Conservation (phyloP, 306 rosid genomes). For the Castanea mollissima region DNA sequence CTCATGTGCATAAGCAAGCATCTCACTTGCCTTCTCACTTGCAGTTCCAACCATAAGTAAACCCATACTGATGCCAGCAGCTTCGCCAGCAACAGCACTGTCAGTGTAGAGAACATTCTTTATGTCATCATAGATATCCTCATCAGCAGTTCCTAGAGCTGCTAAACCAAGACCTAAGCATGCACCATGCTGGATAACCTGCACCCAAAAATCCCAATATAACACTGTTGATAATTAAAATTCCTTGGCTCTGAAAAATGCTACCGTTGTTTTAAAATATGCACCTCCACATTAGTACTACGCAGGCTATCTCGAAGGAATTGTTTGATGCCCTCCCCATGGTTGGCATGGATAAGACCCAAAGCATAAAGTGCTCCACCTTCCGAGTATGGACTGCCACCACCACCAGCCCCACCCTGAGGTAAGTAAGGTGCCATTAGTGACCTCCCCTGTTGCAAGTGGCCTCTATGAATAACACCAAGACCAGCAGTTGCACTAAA, state of each 20-base stretch:
- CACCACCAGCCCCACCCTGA: conserved; percentile 91
- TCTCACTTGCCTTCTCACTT: conserved; percentile 94
- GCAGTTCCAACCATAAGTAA: conserved; percentile 99
- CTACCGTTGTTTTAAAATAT: conserved; percentile 10
- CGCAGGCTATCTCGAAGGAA: conserved; percentile 92
- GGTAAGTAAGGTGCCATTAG: conserved; percentile 98
- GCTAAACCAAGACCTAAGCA: conserved; percentile 98
- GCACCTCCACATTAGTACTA: conserved; percentile 90
- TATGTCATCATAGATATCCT: conserved; percentile 82
- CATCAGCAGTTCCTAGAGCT: conserved; percentile 93
- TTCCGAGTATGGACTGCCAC: conserved; percentile 94
- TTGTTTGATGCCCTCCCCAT: conserved; percentile 96
- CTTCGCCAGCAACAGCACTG: conserved; percentile 98
- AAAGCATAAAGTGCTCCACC: conserved; percentile 98
- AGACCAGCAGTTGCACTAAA: conserved; percentile 98
- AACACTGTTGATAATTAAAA: conserved; percentile 14
- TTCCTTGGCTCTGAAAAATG: not conserved
- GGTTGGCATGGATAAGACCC: conserved; percentile 98
- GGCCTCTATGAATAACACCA: conserved; percentile 97
- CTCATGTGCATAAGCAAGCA: conserved; percentile 96
- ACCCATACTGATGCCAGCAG: conserved; percentile 98
- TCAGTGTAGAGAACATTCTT: conserved; percentile 86
- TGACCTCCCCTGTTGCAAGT: conserved; percentile 93
- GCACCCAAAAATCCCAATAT: conserved; percentile 21
- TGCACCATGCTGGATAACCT: conserved; percentile 99